These are phyloP conservation scores for Rosa hybrid DNA, from an alignment of 331 rosid genomes.

Conservation along the genomic window DNA sequence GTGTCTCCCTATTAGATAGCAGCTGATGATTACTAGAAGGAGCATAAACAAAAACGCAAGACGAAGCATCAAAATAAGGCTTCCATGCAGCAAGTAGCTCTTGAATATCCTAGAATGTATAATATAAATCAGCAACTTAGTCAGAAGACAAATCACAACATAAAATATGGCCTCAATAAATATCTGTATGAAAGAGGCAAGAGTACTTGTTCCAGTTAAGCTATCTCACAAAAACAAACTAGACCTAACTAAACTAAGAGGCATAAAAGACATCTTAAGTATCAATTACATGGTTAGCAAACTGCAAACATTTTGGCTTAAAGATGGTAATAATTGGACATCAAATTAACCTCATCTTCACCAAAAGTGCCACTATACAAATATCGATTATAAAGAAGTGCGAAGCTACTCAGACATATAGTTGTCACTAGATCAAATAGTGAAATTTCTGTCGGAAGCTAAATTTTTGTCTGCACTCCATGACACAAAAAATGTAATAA, in stretches of 20 bases:
- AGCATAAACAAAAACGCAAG: constrained; percentile 66
- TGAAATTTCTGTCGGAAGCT: background rate
- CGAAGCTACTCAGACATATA: background rate
- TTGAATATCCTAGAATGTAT: constrained; percentile 74
- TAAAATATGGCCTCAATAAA: background rate
- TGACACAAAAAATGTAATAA: background rate
- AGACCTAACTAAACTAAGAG: background rate
- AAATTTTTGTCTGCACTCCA: background rate
- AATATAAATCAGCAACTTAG: constrained; percentile 27
- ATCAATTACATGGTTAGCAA: background rate
- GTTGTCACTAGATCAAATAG: background rate
- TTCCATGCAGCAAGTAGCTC: constrained; percentile 85
- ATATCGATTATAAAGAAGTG: background rate
- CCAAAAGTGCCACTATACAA: background rate
- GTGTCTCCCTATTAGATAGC: constrained; percentile 68
- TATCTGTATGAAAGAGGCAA: background rate
- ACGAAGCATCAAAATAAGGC: constrained; percentile 73
- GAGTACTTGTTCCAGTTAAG: background rate
- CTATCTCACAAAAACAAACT: background rate
- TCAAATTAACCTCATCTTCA: background rate
- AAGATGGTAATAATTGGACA: background rate
- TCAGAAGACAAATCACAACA: background rate
- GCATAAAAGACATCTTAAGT: background rate
- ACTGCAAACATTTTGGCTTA: background rate
- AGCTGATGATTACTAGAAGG: constrained; percentile 88